Evolutionary conservation across 2,329 filamentous ascomycete genomes (phyloP), one percentile per base, ranked within the genome.

Genomic region (Colletotrichum magnum): DNA sequence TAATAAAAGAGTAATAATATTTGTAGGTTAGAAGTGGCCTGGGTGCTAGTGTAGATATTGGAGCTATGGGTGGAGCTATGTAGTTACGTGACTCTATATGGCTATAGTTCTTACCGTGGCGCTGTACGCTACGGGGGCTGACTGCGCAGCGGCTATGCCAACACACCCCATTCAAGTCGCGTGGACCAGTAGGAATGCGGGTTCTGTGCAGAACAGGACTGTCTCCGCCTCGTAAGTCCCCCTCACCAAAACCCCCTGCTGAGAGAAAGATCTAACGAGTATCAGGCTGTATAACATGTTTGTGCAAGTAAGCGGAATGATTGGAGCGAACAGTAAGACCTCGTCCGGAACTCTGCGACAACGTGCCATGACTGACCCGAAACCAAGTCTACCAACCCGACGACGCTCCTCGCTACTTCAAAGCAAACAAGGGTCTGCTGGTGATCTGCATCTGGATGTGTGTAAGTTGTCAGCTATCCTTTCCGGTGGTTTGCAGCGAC

Each of bases 131-230:
- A n/a, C n/a, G n/a, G n/a, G n/a, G n/a, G n/a, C n/a, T n/a, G n/a
- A n/a, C n/a, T n/a, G n/a, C n/a, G n/a, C n/a, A n/a, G n/a, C n/a
- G n/a, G n/a, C n/a, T n/a, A n/a, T n/a, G n/a, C n/a, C n/a, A n/a
- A n/a, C n/a, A n/a, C 86, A 90, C 70, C 86, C 88, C 0, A 85
- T 90, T 16, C 80, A 88, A 47, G 88, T 89, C 0, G 88, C 86
- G 0, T 86, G 88, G 78, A 87, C 84, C 0, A 87, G 85, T 2
- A 83, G 87, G 53, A 91, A 90, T 72, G 84, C 87, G 0, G 88
- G 88, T 52, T 85, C 85, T 2, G 89, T 90, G 1, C 82, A 87
- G 9, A 89, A 87, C 12, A 79, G 89, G 13, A 87, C 88, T 0
- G 86, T 91, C 1, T 86, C 86, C 0, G 85, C 85, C 1, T 88